Evolutionary conservation across 371 early-diverging fungal genomes (phyloP).

Genomic region (Syncephalastrum contaminatum): DNA sequence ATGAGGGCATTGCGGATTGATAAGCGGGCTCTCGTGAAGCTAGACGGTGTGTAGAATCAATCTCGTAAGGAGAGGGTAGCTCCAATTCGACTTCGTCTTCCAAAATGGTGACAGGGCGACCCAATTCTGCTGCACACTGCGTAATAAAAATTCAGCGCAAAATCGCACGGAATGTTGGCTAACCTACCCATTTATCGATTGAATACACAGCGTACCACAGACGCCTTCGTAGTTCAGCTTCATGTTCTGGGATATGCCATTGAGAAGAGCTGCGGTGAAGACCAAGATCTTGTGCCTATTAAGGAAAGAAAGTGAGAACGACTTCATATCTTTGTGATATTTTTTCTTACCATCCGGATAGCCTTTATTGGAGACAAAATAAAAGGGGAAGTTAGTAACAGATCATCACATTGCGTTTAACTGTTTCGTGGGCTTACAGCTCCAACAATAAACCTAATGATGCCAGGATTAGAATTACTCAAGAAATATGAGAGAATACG

Average conservation of each 20-base stretch:
- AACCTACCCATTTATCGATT: conserved; percentile 39
- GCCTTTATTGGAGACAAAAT: conserved; percentile 8
- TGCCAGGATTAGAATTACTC: neutral
- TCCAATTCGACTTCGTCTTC: conserved; percentile 44
- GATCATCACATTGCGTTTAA: neutral
- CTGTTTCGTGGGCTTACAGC: conserved; percentile 5
- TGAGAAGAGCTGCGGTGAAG: conserved; percentile 30
- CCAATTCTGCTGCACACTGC: conserved; percentile 29
- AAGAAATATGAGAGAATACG: neutral
- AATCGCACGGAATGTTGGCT: neutral
- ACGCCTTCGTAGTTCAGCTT: conserved; percentile 41
- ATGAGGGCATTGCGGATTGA: conserved; percentile 8
- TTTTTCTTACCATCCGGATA: conserved; percentile 26
- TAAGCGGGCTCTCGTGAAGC: neutral
- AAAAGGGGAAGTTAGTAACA: neutral
- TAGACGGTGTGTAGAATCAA: conserved; percentile 13
- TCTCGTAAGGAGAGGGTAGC: conserved; percentile 36
- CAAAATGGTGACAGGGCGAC: conserved; percentile 29
- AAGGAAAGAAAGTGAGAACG: neutral
- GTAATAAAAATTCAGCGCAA: no score
- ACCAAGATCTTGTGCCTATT: conserved; percentile 25
- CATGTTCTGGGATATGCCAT: conserved; percentile 41
- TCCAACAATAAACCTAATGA: conserved; percentile 11
- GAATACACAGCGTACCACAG: conserved; percentile 40
- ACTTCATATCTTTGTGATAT: neutral